Evolutionary conservation across 139 green algal genomes (phyloP), one percentile per base, ranked within the genome.

Genomic region (Pleodorina starrii): DNA sequence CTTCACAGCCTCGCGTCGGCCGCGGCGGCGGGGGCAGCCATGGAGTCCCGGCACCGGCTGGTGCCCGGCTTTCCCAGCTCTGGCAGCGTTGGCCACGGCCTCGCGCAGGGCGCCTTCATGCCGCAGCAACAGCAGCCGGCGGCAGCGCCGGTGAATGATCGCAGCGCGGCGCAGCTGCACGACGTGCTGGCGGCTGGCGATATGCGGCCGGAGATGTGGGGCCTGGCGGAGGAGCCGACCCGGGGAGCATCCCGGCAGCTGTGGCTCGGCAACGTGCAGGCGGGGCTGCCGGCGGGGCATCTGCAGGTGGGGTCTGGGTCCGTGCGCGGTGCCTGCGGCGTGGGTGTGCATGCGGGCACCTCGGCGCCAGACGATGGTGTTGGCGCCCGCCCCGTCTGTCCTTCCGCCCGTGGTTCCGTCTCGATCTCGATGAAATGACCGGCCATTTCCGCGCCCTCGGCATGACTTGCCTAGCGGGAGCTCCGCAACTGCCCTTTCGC

Each of bases 191-290:
- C 66, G 32, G 35, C 46, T 32, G 29, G 1, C 66, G 60, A n/a
- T 12, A 21, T 54, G 27, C n/a, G n/a, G n/a, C n/a, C n/a, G 19
- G 66, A 88, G 32, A 68, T 79, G 82, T 88, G 82, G 82, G 32
- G 69, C 0, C 17, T 88, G 82, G 35, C 66, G 36, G 84, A 89
- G 36, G 84, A 89, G 69, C 23, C 88, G 25, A 42, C 66, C 32
- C 72, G 78, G 10, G 38, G 72, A 43, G 23, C 90, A 1, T 95
- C 91, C 2, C 90, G 94, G 1, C 94, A 97, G 91, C 91, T 97
- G 36, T 97, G 95, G 95, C 90, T 97, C 25, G 95, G 95, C 82
- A 97, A 97, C 88, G 90, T 97, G 54, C 89, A 93, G 77, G 91
- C 91, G 2, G 90, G 92, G 32, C 90, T 95, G 42, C 85, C 93